These are phyloP conservation scores for Alternaria gansuensis DNA, from an alignment of 2,329 filamentous ascomycete species.

Conservation along the genomic window DNA sequence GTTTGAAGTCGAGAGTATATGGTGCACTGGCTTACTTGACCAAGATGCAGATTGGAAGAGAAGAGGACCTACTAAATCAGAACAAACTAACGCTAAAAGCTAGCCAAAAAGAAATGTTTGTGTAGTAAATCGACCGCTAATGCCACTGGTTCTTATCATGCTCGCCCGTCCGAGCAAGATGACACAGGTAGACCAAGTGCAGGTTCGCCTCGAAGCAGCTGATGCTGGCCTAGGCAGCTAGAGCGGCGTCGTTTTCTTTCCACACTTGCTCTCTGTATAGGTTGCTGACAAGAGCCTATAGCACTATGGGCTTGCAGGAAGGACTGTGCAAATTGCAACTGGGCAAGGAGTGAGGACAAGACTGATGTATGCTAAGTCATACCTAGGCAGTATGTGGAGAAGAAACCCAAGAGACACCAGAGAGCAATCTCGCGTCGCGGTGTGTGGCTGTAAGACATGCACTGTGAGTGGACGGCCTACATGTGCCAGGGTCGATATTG, in stretches of 20 bases:
- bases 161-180: neutral
- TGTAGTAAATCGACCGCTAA: neutral
- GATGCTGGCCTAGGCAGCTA: neutral
- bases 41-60: neutral
- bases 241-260: neutral
- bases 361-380: neutral
- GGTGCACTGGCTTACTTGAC: neutral
- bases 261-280: slow-evolving; percentile 1
- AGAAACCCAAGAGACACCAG: neutral
- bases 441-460: neutral
- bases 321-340: neutral
- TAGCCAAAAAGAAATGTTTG: neutral
- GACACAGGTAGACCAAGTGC: neutral
- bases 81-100: neutral
- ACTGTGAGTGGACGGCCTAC: neutral
- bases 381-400: neutral
- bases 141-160: neutral
- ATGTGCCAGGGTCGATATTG: neutral
- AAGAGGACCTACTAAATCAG: neutral
- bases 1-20: neutral
- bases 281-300: neutral
- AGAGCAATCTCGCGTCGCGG: neutral
- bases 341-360: neutral
- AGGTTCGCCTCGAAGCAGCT: neutral
- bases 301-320: neutral